Conservation (phyloP, 805 yeast species). For the Lipomyces chichibuensis region DNA sequence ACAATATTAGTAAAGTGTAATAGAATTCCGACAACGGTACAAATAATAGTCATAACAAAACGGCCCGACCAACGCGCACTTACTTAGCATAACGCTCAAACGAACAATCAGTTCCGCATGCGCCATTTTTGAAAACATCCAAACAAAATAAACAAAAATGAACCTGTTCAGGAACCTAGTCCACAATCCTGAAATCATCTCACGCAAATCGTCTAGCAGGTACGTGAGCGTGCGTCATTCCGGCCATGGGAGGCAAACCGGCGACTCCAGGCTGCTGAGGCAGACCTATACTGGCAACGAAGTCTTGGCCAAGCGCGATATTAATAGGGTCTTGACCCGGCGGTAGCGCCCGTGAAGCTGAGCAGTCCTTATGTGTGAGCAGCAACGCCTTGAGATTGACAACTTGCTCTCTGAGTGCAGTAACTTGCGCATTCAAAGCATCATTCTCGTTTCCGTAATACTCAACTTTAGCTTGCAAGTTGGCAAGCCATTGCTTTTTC, state of each 20-base stretch:
- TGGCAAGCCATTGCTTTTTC: conserved; percentile 82
- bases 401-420: conserved; percentile 62
- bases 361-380: conserved; percentile 54
- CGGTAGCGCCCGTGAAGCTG: conserved; percentile 35
- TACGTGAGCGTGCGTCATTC: background rate
- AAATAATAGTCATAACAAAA: background rate
- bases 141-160: background rate
- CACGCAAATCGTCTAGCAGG: conserved; percentile 4
- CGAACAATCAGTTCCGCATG: background rate
- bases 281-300: conserved; percentile 14
- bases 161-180: background rate
- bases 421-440: conserved; percentile 60
- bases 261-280: conserved; percentile 14
- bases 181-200: background rate
- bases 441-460: conserved; percentile 73
- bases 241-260: conserved; percentile 3
- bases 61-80: background rate
- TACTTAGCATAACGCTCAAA: background rate
- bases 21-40: background rate
- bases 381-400: conserved; percentile 53
- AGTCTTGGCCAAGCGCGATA: conserved; percentile 32
- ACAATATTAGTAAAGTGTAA: background rate
- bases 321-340: conserved; percentile 34
- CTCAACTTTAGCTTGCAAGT: conserved; percentile 77
- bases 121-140: background rate